phyloP scores from a whole-genome alignment of 129 eudicot genomes.

The Flaveria ramosissima region DNA sequence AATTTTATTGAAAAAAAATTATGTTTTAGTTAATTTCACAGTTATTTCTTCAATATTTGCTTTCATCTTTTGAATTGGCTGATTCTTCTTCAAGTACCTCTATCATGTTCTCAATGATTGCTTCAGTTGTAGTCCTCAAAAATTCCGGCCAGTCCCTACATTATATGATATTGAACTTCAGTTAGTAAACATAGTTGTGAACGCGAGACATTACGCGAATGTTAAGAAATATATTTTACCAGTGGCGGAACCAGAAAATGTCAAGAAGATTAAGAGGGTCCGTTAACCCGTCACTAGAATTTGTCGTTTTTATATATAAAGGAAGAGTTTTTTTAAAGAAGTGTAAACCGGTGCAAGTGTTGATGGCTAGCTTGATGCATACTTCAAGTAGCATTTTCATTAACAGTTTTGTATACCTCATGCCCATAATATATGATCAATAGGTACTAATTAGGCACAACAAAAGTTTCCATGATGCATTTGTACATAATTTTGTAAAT shows the following conservation, averaged over 20 bases:
- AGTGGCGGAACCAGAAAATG: too few species aligned
- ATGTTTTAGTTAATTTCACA: slow-evolving; percentile 6
- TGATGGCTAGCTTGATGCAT: too few species aligned
- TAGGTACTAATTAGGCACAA: not conserved
- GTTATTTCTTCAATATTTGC: not conserved
- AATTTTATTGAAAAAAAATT: not conserved
- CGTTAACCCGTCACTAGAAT: too few species aligned
- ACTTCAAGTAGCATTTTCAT: not conserved
- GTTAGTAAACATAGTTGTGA: not conserved
- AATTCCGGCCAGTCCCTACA: slow-evolving; percentile 78
- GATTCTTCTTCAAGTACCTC: slow-evolving; percentile 52
- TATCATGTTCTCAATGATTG: slow-evolving; percentile 59
- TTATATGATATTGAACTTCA: not conserved
- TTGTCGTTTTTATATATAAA: too few species aligned
- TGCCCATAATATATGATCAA: not conserved
- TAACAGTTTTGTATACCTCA: not conserved
- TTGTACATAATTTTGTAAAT: not conserved
- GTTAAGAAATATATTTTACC: not conserved
- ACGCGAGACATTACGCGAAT: not conserved
- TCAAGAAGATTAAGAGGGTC: too few species aligned
- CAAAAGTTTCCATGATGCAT: not conserved
- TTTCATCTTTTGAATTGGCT: not conserved
- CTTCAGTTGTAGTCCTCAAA: slow-evolving; percentile 59
- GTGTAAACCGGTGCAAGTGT: too few species aligned
- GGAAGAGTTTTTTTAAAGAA: too few species aligned